Conservation (phyloP, 1,139 yeast genomes). For the Wickerhamomyces sp. region DNA sequence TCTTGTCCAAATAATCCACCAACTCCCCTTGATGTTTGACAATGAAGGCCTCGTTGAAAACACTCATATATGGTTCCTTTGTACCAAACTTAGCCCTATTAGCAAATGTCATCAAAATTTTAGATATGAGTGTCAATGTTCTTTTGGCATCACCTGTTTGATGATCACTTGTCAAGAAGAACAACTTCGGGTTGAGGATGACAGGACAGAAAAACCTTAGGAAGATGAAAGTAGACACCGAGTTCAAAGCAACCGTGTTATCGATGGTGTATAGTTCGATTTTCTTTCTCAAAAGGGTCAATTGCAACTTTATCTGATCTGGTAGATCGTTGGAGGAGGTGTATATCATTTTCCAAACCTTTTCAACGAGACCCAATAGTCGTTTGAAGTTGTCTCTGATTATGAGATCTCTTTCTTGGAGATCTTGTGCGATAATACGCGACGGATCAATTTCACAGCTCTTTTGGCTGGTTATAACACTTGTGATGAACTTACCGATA, state of each 20-base stretch:
- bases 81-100: conserved; percentile 70
- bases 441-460: conserved; percentile 69
- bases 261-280: conserved; percentile 57
- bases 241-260: conserved; percentile 44
- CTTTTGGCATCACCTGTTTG: conserved; percentile 70
- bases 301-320: conserved; percentile 53
- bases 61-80: conserved; percentile 77
- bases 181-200: conserved; percentile 79
- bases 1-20: conserved; percentile 60
- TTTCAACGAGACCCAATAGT: conserved; percentile 51
- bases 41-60: conserved; percentile 61
- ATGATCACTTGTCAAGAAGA: conserved; percentile 65
- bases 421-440: conserved; percentile 39
- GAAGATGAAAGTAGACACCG: conserved; percentile 79
- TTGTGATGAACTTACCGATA: conserved; percentile 61
- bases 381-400: conserved; percentile 48
- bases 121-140: conserved; percentile 78
- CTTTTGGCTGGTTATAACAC: conserved; percentile 45
- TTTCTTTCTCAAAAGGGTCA: conserved; percentile 53
- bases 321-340: conserved; percentile 77
- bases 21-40: conserved; percentile 54
- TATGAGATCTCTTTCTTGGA: conserved; percentile 32
- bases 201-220: conserved; percentile 90
- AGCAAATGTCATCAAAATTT: conserved; percentile 73
- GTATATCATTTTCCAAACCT: conserved; percentile 69